Percentiles rank a stretch among this genome's conserved stretches.
Evolutionary conservation across 2,329 filamentous ascomycete species (phyloP).

Genomic region (Helotiales sp.): DNA sequence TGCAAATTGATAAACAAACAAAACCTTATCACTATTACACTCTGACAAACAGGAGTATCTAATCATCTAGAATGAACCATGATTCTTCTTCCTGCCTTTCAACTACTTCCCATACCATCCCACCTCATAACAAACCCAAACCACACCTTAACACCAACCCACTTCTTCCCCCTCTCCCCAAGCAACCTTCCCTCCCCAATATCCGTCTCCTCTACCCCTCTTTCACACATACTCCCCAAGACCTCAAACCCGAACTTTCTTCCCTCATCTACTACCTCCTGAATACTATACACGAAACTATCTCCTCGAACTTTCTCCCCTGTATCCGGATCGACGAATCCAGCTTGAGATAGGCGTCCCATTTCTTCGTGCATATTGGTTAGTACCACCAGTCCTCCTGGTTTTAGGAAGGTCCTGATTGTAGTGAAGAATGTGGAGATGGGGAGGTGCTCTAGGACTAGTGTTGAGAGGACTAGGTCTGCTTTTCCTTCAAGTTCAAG

Average conservation of each 20-base stretch:
- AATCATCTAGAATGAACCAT: not conserved
- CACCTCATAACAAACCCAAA: slow-evolving; percentile 49
- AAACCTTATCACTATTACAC: no score
- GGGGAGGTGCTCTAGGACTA: slow-evolving; percentile 65
- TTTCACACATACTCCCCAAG: slow-evolving; percentile 43
- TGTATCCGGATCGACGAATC: slow-evolving; percentile 55
- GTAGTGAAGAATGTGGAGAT: slow-evolving; percentile 50
- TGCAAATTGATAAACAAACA: no score
- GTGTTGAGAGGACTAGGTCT: slow-evolving; percentile 55
- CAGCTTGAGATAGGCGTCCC: slow-evolving; percentile 58
- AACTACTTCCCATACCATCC: not conserved
- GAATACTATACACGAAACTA: slow-evolving; percentile 56
- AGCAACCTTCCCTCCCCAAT: slow-evolving; percentile 45
- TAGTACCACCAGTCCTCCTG: slow-evolving; percentile 52
- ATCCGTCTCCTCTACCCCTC: slow-evolving; percentile 46
- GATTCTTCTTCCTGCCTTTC: not conserved
- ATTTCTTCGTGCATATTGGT: slow-evolving; percentile 71
- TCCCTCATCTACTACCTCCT: slow-evolving; percentile 53
- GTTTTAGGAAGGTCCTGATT: slow-evolving; percentile 45
- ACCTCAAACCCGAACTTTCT: slow-evolving; percentile 45
- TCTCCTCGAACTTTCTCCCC: slow-evolving; percentile 58
- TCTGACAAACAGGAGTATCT: no score
- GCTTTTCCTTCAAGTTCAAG: slow-evolving; percentile 21
- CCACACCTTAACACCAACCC: slow-evolving; percentile 58
- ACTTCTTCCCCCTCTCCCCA: slow-evolving; percentile 62